These are phyloP conservation scores for Chrysanthemum makinoi DNA, from an alignment of 129 eudicot species.

Conservation along the genomic window DNA sequence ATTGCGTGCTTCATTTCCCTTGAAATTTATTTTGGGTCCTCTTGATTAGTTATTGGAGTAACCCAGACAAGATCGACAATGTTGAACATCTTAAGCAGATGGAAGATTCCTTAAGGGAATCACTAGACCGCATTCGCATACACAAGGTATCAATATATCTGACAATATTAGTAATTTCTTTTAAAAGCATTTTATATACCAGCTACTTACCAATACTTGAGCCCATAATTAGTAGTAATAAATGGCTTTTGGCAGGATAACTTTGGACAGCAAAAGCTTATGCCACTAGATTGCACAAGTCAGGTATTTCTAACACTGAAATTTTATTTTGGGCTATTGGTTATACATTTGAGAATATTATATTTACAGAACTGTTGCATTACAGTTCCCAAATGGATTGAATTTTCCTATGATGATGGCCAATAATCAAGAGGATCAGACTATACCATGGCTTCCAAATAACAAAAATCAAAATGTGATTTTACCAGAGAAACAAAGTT, in stretches of 20 bases:
- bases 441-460: slow-evolving; percentile 59
- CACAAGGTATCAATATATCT: slow-evolving; percentile 55
- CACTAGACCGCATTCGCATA: slow-evolving; percentile 55
- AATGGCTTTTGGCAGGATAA: slow-evolving; percentile 48
- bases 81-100: slow-evolving; percentile 79
- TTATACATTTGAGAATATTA: slow-evolving; percentile 8
- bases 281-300: slow-evolving; percentile 56
- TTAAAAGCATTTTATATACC: not conserved
- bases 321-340: slow-evolving; percentile 1
- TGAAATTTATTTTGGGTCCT: slow-evolving; percentile 1
- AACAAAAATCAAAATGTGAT: slow-evolving; percentile 55
- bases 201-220: not conserved
- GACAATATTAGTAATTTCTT: not conserved
- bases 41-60: slow-evolving; percentile 67
- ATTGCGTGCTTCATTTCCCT: not conserved
- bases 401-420: slow-evolving; percentile 60
- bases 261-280: slow-evolving; percentile 43
- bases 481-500: slow-evolving; percentile 43
- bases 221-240: not conserved
- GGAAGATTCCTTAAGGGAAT: slow-evolving; percentile 75
- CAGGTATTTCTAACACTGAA: slow-evolving; percentile 41
- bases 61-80: slow-evolving; percentile 75
- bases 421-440: slow-evolving; percentile 49
- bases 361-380: slow-evolving; percentile 11
- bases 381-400: slow-evolving; percentile 65